Percentiles rank a stretch among this genome's conserved stretches.
Evolutionary conservation across 208 protist species (phyloP).

Genomic region (Vickermania ingenoplastis): DNA sequence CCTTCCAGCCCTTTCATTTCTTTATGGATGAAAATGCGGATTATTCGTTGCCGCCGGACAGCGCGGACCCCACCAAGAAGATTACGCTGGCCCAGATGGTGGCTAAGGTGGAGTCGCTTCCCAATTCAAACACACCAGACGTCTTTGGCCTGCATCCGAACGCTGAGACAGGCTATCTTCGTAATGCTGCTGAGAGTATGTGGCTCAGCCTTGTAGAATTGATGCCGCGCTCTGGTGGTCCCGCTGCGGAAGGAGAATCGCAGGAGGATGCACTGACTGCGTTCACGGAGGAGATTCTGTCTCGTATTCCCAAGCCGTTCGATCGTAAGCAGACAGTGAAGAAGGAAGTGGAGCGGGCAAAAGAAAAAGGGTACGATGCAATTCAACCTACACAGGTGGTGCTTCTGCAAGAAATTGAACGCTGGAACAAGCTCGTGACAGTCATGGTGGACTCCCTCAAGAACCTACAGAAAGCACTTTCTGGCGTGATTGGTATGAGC

Average conservation of each 20-base stretch:
- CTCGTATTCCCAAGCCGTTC: slow-evolving; percentile 89
- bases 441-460: slow-evolving; percentile 89
- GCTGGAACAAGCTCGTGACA: slow-evolving; percentile 93
- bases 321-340: slow-evolving; percentile 77
- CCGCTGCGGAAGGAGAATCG: slow-evolving; percentile 43
- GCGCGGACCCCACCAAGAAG: slow-evolving; percentile 47
- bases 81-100: slow-evolving; percentile 83
- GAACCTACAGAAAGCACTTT: slow-evolving; percentile 93
- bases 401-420: slow-evolving; percentile 98
- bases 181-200: slow-evolving; percentile 88
- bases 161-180: slow-evolving; percentile 98
- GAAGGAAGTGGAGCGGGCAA: slow-evolving; percentile 64
- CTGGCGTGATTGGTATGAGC: slow-evolving; percentile 97
- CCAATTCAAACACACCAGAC: slow-evolving; percentile 92
- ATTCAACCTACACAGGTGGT: slow-evolving; percentile 94
- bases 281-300: slow-evolving; percentile 84
- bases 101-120: slow-evolving; percentile 88
- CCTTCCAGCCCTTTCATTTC: slow-evolving; percentile 98
- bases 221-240: slow-evolving; percentile 85
- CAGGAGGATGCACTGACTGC: slow-evolving; percentile 84
- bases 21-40: slow-evolving; percentile 83
- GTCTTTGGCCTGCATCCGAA: slow-evolving; percentile 99
- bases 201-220: slow-evolving; percentile 94
- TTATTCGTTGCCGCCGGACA: slow-evolving; percentile 88
- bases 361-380: slow-evolving; percentile 46